Base-by-base conservation (phyloP, 2,329 filamentous ascomycete species). In the Domatiomyces globalis region DNA sequence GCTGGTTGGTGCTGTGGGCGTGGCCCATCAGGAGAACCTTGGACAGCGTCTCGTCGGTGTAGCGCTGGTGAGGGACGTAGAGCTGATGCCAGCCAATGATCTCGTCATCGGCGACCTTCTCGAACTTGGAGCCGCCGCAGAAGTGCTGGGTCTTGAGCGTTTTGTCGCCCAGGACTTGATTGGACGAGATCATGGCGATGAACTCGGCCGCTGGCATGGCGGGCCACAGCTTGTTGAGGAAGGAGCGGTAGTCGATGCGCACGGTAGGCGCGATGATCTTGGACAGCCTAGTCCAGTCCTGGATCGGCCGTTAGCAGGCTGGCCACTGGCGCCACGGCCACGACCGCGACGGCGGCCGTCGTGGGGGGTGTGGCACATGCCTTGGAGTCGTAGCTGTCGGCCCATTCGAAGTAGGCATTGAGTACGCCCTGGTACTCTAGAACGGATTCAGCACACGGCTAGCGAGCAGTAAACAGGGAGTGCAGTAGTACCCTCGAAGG, bases 231-330 rank as follows among this genome's bases (percentile, higher is more conserved):
- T 75, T 75, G 64, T 78, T 72, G 49, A 79, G 73, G 65, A 82
- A 78, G 43, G 75, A 73, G 48, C 76, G 78, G 74, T 88, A 88
- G 72, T 88, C 84, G 61, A 87, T 75, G 73, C 83, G 65, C 65
- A 79, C 56, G 65, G 72, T 67, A 1, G 72, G 71, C 10, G 72
- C 70, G 45, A 75, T 66, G 58, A 69, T 69, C 33, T 62, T 62
- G 50, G 62, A 61, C 9, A 71, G 63, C 20, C 67, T 66, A 19
- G 62, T 61, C 67, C 67, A 70, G 57, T 71, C 67, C 66, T 69
- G 44, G 9, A 43, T 42, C 10, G 15, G 18, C 8, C 27, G 48
- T 52, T 17, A 51, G 48, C 49, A 17, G 9, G 43, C 36, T 48
- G 22, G 17, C 15, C n/a, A 43, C 29, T 29, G 20, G 5, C 17